A percentile compares a stretch with the other conserved stretches of the same genome.
Evolutionary conservation across 192 early-diverging fungal genomes (phyloP).

Genomic region (Spizellomyces sp.): DNA sequence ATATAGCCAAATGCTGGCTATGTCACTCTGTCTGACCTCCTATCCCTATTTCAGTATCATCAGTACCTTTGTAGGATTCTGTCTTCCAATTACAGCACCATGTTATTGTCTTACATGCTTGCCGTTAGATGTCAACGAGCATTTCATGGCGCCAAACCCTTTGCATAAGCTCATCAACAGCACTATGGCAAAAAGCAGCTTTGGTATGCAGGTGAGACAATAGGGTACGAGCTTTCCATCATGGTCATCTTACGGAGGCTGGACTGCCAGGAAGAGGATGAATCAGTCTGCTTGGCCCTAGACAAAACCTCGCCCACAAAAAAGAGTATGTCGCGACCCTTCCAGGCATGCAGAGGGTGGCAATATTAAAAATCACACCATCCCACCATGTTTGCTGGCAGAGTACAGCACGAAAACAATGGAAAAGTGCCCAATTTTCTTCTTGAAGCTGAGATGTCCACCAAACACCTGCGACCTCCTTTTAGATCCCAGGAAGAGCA

Average conservation of each 20-base stretch:
- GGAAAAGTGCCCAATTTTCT: conserved; percentile 54
- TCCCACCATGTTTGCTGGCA: too few species aligned
- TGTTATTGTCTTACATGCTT: background rate
- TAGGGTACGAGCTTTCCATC: too few species aligned
- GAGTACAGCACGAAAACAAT: too few species aligned
- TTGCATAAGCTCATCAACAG: conserved; percentile 47
- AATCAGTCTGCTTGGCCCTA: background rate
- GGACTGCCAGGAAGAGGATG: too few species aligned
- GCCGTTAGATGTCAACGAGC: conserved; percentile 51
- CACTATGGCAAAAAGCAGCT: conserved; percentile 36
- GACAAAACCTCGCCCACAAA: conserved; percentile 3
- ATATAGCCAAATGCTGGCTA: background rate
- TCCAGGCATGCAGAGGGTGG: background rate
- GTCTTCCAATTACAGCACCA: background rate
- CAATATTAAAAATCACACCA: too few species aligned
- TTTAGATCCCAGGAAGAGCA: conserved; percentile 56
- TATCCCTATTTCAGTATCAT: conserved; percentile 37
- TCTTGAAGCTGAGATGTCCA: conserved; percentile 54
- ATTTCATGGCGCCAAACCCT: conserved; percentile 38
- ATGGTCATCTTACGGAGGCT: too few species aligned
- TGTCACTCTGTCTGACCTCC: background rate
- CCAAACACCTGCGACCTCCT: conserved; percentile 51
- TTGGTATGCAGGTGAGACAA: conserved; percentile 2
- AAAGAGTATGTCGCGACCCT: conserved; percentile 2
- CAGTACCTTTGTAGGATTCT: conserved; percentile 57